Percentiles rank a stretch among this genome's conserved stretches.
Conservation (phyloP, 495 filamentous ascomycete genomes). For the Bacidia gigantensis region DNA sequence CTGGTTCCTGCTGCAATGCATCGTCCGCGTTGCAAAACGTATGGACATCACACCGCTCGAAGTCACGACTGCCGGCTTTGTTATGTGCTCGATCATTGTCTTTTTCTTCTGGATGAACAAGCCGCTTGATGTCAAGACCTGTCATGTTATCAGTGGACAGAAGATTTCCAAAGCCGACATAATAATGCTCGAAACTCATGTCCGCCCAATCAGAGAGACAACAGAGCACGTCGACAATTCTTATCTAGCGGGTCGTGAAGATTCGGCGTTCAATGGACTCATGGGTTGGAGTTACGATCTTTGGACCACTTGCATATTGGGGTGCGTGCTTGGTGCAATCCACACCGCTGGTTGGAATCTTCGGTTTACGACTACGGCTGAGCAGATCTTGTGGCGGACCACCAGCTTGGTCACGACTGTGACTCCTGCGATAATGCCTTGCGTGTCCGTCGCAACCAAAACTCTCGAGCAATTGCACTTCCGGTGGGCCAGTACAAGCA, state of each 20-base stretch:
- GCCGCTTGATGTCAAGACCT: slow-evolving; percentile 18
- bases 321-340: slow-evolving; percentile 12
- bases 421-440: background rate
- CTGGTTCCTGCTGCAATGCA: slow-evolving; percentile 20
- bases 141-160: slow-evolving; percentile 14
- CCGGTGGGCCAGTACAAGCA: too few relatives aligned
- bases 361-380: slow-evolving; percentile 13
- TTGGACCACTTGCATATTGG: too few relatives aligned
- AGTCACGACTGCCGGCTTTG: slow-evolving; percentile 21
- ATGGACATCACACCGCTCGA: slow-evolving; percentile 22
- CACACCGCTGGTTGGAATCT: slow-evolving; percentile 17
- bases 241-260: background rate
- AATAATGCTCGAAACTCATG: background rate
- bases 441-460: too few relatives aligned
- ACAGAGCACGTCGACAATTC: background rate
- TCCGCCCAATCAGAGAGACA: background rate
- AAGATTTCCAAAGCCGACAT: background rate
- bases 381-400: slow-evolving; percentile 15
- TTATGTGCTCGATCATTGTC: slow-evolving; percentile 18
- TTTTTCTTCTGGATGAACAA: slow-evolving; percentile 25
- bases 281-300: slow-evolving; percentile 4
- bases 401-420: slow-evolving; percentile 6
- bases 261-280: background rate
- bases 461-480: too few relatives aligned
- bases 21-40: slow-evolving; percentile 11